A percentile compares a stretch with the other conserved stretches of the same genome.
phyloP scores from a whole-genome alignment of 257 asterid genomes.

The Jacaranda mimosifolia region DNA sequence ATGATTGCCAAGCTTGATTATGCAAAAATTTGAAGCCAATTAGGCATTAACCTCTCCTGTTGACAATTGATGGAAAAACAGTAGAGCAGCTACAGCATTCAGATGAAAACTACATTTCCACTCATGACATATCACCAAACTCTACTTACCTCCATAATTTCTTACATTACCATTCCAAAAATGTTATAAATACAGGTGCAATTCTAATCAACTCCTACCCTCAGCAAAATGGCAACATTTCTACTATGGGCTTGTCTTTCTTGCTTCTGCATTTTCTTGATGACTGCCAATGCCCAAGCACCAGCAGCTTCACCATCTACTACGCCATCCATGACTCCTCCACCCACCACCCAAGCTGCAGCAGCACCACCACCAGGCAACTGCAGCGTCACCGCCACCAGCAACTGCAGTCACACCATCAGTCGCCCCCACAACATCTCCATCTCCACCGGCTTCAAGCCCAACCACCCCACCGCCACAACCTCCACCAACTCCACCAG shows the following conservation, averaged over 20 bases:
- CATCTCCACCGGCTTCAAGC: conserved; percentile 49
- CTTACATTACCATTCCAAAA: not conserved
- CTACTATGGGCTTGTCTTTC: conserved; percentile 51
- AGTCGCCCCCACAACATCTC: conserved; percentile 44
- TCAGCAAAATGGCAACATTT: conserved; percentile 61
- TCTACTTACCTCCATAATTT: conserved; percentile 18
- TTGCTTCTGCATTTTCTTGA: conserved; percentile 61
- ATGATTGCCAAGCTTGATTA: not conserved
- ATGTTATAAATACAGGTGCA: conserved; percentile 39
- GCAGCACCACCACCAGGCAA: conserved; percentile 50
- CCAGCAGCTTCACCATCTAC: conserved; percentile 85
- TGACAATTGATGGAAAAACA: conserved; percentile 37
- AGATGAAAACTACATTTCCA: conserved; percentile 48
- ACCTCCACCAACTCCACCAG: conserved; percentile 60
- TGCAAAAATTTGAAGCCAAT: not conserved
- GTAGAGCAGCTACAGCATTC: conserved; percentile 47
- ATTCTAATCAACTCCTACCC: conserved; percentile 42
- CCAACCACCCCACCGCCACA: conserved; percentile 67
- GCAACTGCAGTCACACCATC: conserved; percentile 48
- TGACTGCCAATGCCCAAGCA: conserved; percentile 71
- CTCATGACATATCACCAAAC: conserved; percentile 63
- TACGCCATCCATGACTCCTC: conserved; percentile 43
- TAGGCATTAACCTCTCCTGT: too few relatives aligned
- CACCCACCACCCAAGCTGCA: conserved; percentile 46
- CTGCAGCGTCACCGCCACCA: conserved; percentile 50